Evolutionary conservation across 441 rosid species (phyloP), one percentile per base, ranked within the genome.

Genomic region (Jatropha multifida): DNA sequence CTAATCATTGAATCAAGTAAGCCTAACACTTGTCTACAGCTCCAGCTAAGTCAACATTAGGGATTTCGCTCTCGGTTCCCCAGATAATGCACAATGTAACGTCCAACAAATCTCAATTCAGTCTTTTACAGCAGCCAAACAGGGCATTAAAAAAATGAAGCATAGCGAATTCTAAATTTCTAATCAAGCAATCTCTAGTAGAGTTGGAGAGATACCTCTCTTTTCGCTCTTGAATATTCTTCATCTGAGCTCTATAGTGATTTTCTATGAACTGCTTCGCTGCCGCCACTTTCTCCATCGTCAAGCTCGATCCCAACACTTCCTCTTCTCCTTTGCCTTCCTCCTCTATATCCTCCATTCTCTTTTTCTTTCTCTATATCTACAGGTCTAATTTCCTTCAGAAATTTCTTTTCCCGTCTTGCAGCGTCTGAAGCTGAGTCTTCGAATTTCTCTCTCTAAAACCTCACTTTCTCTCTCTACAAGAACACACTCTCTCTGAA

Each of bases 261-360:
- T 91, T 93, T 89, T 95, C 99, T 65, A 95, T 95, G 86, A 83
- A 95, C 92, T 91, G 94, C 77, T 94, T 95, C 41, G 98, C 94
- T 17, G 98, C 98, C n/a, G 99, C 99, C 68, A 95, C 99, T 78
- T 85, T 95, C 94, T 93, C 99, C 97, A 95, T 88, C 75, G 98
- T 93, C 86, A 93, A 89, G 80, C 90, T 93, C 79, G 98, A 95
- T 75, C 96, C 97, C 74, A 86, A 59, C 77, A 87, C 90, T 87
- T 88, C 94, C 77, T 85, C 86, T 15, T 68, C 85, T 55, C 42
- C 74, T 4, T 44, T 38, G 27, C 37, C 77, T 51, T 78, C 86
- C 76, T 82, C 92, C 79, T 80, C 85, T 60, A 85, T 87, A 42
- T 40, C 87, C 77, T 90, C 90, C 85, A 81, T 88, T 56, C 79